Percentiles rank a stretch among this genome's conserved stretches.
Evolutionary conservation across 257 asterid genomes (phyloP).

Genomic region (Ophiorrhiza pumila): DNA sequence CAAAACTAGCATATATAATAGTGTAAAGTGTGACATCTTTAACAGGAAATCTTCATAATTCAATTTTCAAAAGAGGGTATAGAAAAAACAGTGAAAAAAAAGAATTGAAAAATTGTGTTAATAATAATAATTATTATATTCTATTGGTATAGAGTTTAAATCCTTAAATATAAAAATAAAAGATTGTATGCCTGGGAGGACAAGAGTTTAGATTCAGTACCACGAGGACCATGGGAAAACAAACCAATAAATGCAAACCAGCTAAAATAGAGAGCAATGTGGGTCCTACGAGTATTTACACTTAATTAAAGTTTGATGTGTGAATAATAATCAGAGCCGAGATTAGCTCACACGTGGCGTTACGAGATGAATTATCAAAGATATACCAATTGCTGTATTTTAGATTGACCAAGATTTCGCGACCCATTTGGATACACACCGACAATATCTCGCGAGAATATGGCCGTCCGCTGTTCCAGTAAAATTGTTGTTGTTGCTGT

Average conservation of each 20-base stretch:
- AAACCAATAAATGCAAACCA: slow-evolving; percentile 49
- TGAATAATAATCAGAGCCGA: slow-evolving; percentile 26
- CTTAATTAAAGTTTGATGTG: slow-evolving; percentile 35
- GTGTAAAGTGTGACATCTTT: too few relatives aligned
- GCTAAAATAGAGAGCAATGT: slow-evolving; percentile 15
- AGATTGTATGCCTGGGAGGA: slow-evolving; percentile 10
- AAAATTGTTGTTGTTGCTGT: too few relatives aligned
- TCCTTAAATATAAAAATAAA: too few relatives aligned
- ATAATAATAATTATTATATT: too few relatives aligned
- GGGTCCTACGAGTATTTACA: slow-evolving; percentile 28
- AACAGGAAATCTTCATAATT: too few relatives aligned
- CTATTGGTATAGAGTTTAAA: too few relatives aligned
- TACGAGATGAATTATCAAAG: slow-evolving; percentile 17
- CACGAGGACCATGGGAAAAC: slow-evolving; percentile 15
- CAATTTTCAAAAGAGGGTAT: too few relatives aligned
- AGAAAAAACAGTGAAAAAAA: too few relatives aligned
- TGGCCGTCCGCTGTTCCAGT: not conserved
- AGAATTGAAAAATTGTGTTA: too few relatives aligned
- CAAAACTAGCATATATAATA: too few relatives aligned
- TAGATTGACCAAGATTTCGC: slow-evolving; percentile 4
- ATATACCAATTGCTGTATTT: too few relatives aligned
- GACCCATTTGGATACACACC: slow-evolving; percentile 29
- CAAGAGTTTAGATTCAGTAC: slow-evolving; percentile 11
- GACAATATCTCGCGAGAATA: slow-evolving; percentile 49
- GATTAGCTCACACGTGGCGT: slow-evolving; percentile 26